Evolutionary conservation across 495 filamentous ascomycete genomes (phyloP), one percentile per base, ranked within the genome.

Genomic region (Penicillium chermesinum): DNA sequence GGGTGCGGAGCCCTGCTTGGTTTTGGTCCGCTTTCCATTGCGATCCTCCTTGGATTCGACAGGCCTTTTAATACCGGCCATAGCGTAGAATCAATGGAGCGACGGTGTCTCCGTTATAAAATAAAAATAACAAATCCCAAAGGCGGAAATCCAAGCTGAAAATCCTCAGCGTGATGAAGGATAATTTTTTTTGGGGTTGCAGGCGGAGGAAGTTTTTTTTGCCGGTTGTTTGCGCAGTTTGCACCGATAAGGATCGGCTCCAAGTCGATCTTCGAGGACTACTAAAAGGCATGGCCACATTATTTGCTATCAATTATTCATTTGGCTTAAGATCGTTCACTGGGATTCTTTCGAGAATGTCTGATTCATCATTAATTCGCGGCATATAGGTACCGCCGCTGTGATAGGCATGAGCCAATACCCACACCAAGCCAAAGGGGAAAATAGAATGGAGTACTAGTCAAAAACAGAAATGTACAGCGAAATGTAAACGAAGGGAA

Each of bases 21-120:
- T 68, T 59, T 73, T 75, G 50, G 61, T 69, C 34, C 72, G 65
- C 59, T 75, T 75, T 51, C 72, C 72, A 64, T 72, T 69, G 62
- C 70, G 67, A 46, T 72, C 70, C 36, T 73, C 70, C 22, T 59
- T 59, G 46, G 58, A 42, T 36, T 73, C 72, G 45, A 73, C 70
- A 7, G 54, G 54, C 46, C 72, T 70, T 54, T 75, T 75, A 6
- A 72, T 52, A 54, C 72, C 72, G 49, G 67, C 64, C 72, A 75
- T 74, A 16, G 25, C 64, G 40, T 54, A 30, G 45, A 45, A 38
- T 39, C 15, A 40, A 44, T 14, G 30, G 40, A 44, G 49, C 47
- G 49, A 59, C 50, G 14, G 35, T 48, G 34, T 19, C 9, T 33
- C 25, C 7, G 37, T 34, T 25, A 34, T 30, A 43, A 43, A 48